These are phyloP conservation scores for Plantago coronopus DNA, from an alignment of 305 asterid species.

Conservation along the genomic window DNA sequence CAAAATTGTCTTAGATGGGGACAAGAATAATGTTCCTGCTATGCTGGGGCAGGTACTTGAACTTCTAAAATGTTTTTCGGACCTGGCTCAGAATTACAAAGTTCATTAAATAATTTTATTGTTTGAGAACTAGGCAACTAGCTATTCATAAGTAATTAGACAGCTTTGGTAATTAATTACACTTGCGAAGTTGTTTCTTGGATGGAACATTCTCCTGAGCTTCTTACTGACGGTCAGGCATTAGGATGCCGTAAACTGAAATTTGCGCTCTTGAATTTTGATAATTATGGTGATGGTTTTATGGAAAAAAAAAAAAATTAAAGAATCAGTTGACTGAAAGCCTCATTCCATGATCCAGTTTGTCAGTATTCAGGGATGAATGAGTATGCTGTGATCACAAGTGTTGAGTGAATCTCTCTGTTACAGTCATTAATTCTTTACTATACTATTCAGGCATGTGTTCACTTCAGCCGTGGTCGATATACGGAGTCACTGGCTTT, in stretches of 20 bases:
- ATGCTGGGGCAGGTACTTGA: conserved; percentile 91
- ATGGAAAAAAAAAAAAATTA: no score
- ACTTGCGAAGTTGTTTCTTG: conserved; percentile 14
- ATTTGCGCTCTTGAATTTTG: no score
- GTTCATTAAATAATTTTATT: conserved; percentile 4
- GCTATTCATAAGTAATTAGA: conserved; percentile 5
- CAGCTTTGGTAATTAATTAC: conserved; percentile 4
- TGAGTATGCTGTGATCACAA: conserved; percentile 19
- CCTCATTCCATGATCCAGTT: not conserved
- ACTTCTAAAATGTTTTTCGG: conserved; percentile 17
- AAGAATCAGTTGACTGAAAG: not conserved
- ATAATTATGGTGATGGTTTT: no score
- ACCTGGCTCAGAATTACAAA: conserved; percentile 14
- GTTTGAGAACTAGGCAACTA: conserved; percentile 9
- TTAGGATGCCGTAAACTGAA: no score
- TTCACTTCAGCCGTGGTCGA: conserved; percentile 84
- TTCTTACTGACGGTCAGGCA: not conserved
- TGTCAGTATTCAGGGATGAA: conserved; percentile 15
- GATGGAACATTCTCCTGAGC: not conserved
- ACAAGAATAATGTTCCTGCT: conserved; percentile 89
- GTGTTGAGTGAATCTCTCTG: conserved; percentile 15
- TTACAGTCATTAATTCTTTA: conserved; percentile 21
- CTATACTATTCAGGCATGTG: conserved; percentile 73
- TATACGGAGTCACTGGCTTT: conserved; percentile 80
- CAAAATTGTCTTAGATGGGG: conserved; percentile 93